Evolutionary conservation across 768 basidiomycete genomes (phyloP).

Genomic region (Collybiopsis confluens): DNA sequence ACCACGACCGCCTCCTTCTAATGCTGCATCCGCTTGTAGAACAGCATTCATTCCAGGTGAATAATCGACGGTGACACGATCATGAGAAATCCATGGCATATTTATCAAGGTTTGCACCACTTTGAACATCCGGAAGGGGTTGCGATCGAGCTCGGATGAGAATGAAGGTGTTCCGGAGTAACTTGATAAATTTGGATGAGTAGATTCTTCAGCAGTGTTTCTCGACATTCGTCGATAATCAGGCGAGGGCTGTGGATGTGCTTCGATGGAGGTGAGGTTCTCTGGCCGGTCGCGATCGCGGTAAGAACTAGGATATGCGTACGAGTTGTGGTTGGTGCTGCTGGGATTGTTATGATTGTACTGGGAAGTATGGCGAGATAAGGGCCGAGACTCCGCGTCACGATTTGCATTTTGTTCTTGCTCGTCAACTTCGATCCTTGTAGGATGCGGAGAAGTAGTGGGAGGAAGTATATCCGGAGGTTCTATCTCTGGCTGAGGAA

Average conservation of each 20-base stretch:
- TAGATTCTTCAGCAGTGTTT: background rate
- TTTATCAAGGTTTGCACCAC: background rate
- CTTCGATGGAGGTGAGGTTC: background rate
- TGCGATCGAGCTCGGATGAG: slow-evolving; percentile 3
- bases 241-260: slow-evolving; percentile 1
- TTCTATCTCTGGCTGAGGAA: background rate
- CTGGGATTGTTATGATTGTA: background rate
- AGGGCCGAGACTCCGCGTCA: background rate
- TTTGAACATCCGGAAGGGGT: background rate
- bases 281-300: background rate
- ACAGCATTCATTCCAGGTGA: slow-evolving; percentile 1
- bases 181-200: background rate
- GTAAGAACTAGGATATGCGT: background rate
- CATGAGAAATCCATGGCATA: slow-evolving; percentile 5
- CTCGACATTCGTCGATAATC: slow-evolving; percentile 5
- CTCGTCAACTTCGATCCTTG: slow-evolving; percentile 3
- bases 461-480: background rate
- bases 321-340: slow-evolving; percentile 4
- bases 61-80: slow-evolving; percentile 3
- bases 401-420: slow-evolving; percentile 2
- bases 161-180: background rate
- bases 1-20: background rate
- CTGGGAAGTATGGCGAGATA: slow-evolving; percentile 2
- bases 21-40: background rate
- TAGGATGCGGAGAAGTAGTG: slow-evolving; percentile 1